Conservation (phyloP, 164 flowering plant species). For the Dillenia turbinata region DNA sequence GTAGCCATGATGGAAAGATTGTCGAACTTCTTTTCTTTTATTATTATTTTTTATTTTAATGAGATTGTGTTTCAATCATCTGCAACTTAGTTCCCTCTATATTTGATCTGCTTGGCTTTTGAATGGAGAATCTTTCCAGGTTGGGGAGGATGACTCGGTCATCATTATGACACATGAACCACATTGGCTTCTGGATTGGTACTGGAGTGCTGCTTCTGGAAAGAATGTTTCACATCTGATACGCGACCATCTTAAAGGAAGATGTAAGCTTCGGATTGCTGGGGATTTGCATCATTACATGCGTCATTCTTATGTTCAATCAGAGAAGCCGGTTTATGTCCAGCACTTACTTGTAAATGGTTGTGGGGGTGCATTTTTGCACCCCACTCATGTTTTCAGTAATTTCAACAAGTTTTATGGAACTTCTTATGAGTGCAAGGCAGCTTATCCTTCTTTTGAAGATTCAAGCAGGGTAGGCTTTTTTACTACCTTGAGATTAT, state of each 20-base stretch:
- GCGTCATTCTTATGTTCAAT: slow-evolving; percentile 81
- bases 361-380: slow-evolving; percentile 99
- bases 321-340: slow-evolving; percentile 73
- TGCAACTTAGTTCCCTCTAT: too few relatives aligned
- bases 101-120: too few relatives aligned
- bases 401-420: slow-evolving; percentile 61
- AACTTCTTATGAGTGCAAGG: slow-evolving; percentile 63
- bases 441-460: slow-evolving; percentile 95
- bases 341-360: slow-evolving; percentile 97
- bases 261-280: slow-evolving; percentile 92
- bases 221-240: slow-evolving; percentile 79
- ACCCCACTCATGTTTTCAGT: slow-evolving; percentile 94
- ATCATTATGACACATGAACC: slow-evolving; percentile 99
- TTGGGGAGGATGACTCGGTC: slow-evolving; percentile 76
- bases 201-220: slow-evolving; percentile 80
- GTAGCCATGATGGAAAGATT: neutral
- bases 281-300: slow-evolving; percentile 99
- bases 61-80: too few relatives aligned
- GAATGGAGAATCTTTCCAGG: slow-evolving; percentile 33
- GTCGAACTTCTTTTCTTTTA: neutral
- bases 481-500: neutral
- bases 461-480: slow-evolving; percentile 87
- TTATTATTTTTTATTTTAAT: neutral
- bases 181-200: slow-evolving; percentile 97
- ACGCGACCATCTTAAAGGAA: slow-evolving; percentile 74